Evolutionary conservation across 1,284 basidiomycete species (phyloP), one percentile per base, ranked within the genome.

Genomic region (Marasmius tenuissimus): DNA sequence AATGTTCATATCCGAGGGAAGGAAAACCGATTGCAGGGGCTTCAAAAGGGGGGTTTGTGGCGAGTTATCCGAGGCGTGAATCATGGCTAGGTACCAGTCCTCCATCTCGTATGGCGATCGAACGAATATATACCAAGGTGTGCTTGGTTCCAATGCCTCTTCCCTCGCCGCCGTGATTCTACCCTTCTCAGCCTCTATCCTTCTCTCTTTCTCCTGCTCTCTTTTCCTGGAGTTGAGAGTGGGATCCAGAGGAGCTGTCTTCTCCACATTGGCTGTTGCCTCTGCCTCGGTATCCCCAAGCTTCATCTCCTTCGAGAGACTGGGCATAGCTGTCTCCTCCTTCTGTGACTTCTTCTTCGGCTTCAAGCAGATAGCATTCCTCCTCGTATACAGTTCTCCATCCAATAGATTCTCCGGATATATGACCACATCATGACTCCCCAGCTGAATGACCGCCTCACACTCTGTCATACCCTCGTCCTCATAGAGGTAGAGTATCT

Each of bases 51-150:
- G 83, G 18, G 78, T 83, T 67, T 84, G 82, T 10, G 85, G 73
- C 34, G 86, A 82, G 64, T 88, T 70, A 73, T 84, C 82, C 61
- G 85, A 91, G 67, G 78, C 90, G 58, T 93, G 88, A n/a, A 96
- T 75, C 56, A 98, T 82, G 0, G 94, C 84, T 53, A 96, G 81
- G 73, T 97, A 98, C 96, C 96, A 98, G 73, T 98, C 96, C 76
- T 98, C 92, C 92, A 94, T 93, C 72, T 94, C 91, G 62, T 88
- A 80, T 71, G 89, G 93, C 22, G 87, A 88, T 62, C 89, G 88
- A 22, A 92, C 86, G 75, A 97, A 97, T 70, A 97, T 85, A 78
- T 90, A 97, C 93, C 94, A 96, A 1, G 94, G 91, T 2, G 84
- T 83, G 4, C 79, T 74, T 3, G 74, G 66, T 68, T 85, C 76